A percentile compares a stretch with the other conserved stretches of the same genome.
Evolutionary conservation across 495 filamentous ascomycete genomes (phyloP).

Genomic region (Aeminium ludgeri): DNA sequence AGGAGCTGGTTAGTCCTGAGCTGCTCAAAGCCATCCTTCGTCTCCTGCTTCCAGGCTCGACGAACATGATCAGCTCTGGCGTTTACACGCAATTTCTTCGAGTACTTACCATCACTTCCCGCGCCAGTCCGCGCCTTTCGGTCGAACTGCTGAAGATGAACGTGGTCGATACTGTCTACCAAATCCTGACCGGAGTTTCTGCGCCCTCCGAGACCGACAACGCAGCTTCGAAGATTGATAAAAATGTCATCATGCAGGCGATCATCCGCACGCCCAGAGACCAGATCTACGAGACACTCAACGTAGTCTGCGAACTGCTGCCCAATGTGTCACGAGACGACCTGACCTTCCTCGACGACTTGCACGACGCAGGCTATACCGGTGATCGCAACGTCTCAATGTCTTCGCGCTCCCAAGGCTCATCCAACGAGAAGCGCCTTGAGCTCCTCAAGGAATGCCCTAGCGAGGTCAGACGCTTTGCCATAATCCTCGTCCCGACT

Average conservation of each 20-base stretch:
- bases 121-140: slow-evolving; percentile 71
- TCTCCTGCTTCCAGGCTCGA: slow-evolving; percentile 80
- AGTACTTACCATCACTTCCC: slow-evolving; percentile 72
- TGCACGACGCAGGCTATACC: slow-evolving; percentile 32
- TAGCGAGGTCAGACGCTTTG: slow-evolving; percentile 74
- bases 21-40: slow-evolving; percentile 78
- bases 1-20: slow-evolving; percentile 75
- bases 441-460: slow-evolving; percentile 66
- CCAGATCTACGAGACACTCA: slow-evolving; percentile 91
- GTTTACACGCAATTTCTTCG: slow-evolving; percentile 95
- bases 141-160: slow-evolving; percentile 91
- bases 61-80: slow-evolving; percentile 84
- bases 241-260: slow-evolving; percentile 96
- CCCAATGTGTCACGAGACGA: slow-evolving; percentile 42
- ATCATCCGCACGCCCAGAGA: slow-evolving; percentile 93
- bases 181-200: slow-evolving; percentile 92
- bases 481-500: slow-evolving; percentile 87
- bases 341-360: slow-evolving; percentile 36
- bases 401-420: slow-evolving; percentile 34
- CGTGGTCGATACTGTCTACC: slow-evolving; percentile 92
- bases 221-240: slow-evolving; percentile 79
- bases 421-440: slow-evolving; percentile 58
- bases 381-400: slow-evolving; percentile 24
- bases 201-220: slow-evolving; percentile 67
- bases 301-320: slow-evolving; percentile 92